These are phyloP conservation scores for Colletotrichum tanaceti DNA, from an alignment of 2,329 filamentous ascomycete genomes.

Conservation along the genomic window DNA sequence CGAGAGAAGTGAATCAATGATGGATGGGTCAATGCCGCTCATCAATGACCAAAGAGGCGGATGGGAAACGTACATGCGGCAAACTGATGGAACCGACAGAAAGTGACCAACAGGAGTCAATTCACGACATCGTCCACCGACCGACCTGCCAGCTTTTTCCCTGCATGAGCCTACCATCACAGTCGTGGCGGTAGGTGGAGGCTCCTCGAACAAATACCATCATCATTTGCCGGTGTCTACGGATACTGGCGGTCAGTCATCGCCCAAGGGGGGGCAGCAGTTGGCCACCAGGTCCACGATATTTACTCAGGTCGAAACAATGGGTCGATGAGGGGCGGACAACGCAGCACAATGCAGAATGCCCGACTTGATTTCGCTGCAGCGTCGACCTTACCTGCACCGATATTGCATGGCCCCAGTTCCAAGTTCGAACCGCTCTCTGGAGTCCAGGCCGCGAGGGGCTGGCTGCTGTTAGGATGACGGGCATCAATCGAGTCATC, in stretches of 20 bases:
- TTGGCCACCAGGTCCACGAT: conserved; percentile 11
- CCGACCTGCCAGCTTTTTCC: not conserved
- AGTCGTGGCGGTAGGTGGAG: conserved; percentile 1
- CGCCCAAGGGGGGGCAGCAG: conserved; percentile 6
- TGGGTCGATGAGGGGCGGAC: conserved; percentile 30
- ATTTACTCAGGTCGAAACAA: conserved; percentile 33
- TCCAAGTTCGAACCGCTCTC: conserved; percentile 21
- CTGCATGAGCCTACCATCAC: not conserved
- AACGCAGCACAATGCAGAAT: conserved; percentile 25
- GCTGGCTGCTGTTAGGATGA: conserved; percentile 7
- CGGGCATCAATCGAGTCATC: conserved; percentile 29
- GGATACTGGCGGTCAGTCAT: conserved; percentile 40
- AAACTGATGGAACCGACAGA: not conserved
- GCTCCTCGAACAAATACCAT: conserved; percentile 6
- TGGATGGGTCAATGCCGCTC: not conserved
- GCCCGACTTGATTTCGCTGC: conserved; percentile 12
- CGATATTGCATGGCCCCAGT: conserved; percentile 17
- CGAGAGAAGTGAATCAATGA: not conserved
- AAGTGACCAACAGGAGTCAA: not conserved
- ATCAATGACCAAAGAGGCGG: not conserved
- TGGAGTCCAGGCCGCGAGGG: not conserved
- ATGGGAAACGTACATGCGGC: not conserved
- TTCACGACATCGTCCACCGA: not conserved
- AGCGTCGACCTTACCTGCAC: conserved; percentile 2
- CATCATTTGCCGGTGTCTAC: conserved; percentile 7